These are phyloP conservation scores for Pichia sp. DNA, from an alignment of 1,139 yeast species.

Conservation along the genomic window DNA sequence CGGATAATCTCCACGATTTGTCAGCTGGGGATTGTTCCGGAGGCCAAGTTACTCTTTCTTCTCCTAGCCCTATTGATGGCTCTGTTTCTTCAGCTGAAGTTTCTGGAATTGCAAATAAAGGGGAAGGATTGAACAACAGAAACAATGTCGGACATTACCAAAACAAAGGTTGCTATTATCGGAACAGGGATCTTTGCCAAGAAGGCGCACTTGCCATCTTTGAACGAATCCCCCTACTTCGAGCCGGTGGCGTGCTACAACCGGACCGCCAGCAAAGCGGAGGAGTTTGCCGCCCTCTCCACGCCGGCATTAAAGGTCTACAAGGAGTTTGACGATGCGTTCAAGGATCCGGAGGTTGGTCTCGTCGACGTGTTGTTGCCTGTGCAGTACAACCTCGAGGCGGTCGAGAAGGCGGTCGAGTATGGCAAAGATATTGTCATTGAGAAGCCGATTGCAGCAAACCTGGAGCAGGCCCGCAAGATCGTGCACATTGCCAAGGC, in stretches of 20 bases:
- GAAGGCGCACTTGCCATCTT: constrained; percentile 74
- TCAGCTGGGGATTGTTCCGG: too few species aligned
- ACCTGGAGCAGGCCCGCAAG: constrained; percentile 70
- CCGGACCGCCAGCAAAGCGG: constrained; percentile 80
- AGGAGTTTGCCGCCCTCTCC: constrained; percentile 66
- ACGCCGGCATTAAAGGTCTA: constrained; percentile 53
- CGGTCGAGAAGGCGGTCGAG: constrained; percentile 60
- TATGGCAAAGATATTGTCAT: constrained; percentile 73
- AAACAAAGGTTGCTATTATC: constrained; percentile 64
- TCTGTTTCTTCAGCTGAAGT: too few species aligned
- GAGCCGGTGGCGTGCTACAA: constrained; percentile 64
- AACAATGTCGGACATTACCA: constrained; percentile 4
- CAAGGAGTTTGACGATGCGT: constrained; percentile 59
- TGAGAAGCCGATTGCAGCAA: constrained; percentile 93
- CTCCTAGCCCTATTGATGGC: too few species aligned
- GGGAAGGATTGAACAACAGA: too few species aligned
- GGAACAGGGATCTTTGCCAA: constrained; percentile 94
- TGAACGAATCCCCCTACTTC: constrained; percentile 45
- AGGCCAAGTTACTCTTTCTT: too few species aligned
- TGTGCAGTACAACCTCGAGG: constrained; percentile 68
- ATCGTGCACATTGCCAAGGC: constrained; percentile 64
- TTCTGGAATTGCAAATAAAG: too few species aligned
- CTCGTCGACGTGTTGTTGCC: constrained; percentile 83
- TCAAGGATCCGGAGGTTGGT: constrained; percentile 62
- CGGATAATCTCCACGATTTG: too few species aligned